Percentiles rank a stretch among this genome's conserved stretches.
phyloP scores from a whole-genome alignment of 305 asterid species.

The Andrographis paniculata region DNA sequence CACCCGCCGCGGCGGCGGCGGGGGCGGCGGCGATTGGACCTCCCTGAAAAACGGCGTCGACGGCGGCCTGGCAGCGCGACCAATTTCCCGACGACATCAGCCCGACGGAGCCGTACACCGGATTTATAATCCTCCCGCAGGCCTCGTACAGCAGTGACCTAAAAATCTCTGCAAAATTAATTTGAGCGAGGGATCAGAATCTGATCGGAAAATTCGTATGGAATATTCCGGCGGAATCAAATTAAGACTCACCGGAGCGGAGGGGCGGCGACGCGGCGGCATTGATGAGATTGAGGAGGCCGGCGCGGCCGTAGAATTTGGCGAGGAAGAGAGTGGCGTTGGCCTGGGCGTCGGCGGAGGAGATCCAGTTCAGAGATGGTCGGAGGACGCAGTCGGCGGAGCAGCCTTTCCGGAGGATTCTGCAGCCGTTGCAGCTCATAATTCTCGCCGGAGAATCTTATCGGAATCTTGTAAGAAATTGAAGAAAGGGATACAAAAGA shows the following conservation, averaged over 20 bases:
- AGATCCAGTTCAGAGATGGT: conserved; percentile 65
- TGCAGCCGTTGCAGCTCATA: conserved; percentile 93
- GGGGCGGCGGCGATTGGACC: conserved; percentile 22
- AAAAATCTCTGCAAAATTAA: conserved; percentile 36
- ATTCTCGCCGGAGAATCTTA: too few relatives aligned
- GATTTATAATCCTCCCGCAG: conserved; percentile 74
- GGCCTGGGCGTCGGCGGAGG: conserved; percentile 63
- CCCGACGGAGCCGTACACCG: conserved; percentile 70
- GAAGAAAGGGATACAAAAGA: too few relatives aligned
- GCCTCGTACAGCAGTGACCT: conserved; percentile 66
- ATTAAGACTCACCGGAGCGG: background rate
- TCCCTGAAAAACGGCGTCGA: conserved; percentile 61
- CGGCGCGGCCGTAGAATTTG: conserved; percentile 88
- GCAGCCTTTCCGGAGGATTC: conserved; percentile 89
- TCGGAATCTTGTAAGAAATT: too few relatives aligned
- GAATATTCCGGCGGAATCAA: too few relatives aligned
- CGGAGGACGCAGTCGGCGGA: conserved; percentile 47
- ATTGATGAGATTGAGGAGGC: conserved; percentile 67
- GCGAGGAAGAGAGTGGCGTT: conserved; percentile 84
- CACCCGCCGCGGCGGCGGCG: background rate
- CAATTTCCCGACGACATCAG: conserved; percentile 57
- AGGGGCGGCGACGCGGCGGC: conserved; percentile 39
- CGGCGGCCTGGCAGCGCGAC: conserved; percentile 60
- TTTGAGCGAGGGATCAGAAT: too few relatives aligned
- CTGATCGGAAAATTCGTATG: too few relatives aligned